Percentiles rank a stretch among this genome's conserved stretches.
Conservation (phyloP, 257 asterid species). For the Petunia axillaris region DNA sequence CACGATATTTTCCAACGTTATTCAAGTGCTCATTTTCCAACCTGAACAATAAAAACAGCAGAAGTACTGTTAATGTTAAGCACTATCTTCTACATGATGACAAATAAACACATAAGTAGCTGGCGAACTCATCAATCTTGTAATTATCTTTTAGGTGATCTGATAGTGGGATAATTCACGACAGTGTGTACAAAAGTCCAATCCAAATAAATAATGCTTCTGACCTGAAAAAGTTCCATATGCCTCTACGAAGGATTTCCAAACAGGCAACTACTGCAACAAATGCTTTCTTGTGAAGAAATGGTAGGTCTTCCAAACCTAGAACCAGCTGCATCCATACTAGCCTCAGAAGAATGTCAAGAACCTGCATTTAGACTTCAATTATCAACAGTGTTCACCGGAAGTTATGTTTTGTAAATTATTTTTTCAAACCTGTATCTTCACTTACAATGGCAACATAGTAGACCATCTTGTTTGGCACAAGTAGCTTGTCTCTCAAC, state of each 20-base stretch:
- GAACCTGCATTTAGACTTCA: slow-evolving; percentile 45
- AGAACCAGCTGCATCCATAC: slow-evolving; percentile 93
- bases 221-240: slow-evolving; percentile 95
- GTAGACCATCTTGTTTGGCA: slow-evolving; percentile 65
- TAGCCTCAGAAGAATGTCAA: slow-evolving; percentile 69
- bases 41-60: slow-evolving; percentile 41
- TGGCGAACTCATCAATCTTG: not conserved
- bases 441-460: slow-evolving; percentile 72
- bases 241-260: slow-evolving; percentile 84
- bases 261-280: slow-evolving; percentile 65
- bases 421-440: not conserved
- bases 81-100: not conserved
- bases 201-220: not conserved
- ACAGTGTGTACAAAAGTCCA: not conserved
- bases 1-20: slow-evolving; percentile 75
- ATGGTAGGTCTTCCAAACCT: slow-evolving; percentile 44
- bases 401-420: not conserved
- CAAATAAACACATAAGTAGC: not conserved
- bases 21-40: slow-evolving; percentile 85
- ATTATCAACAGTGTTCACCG: not conserved
- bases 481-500: slow-evolving; percentile 81
- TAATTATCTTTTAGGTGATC: not conserved
- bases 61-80: not conserved
- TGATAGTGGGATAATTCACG: not conserved
- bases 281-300: slow-evolving; percentile 60